phyloP scores from a whole-genome alignment of 139 green algal genomes.

The Bryopsis sp. region DNA sequence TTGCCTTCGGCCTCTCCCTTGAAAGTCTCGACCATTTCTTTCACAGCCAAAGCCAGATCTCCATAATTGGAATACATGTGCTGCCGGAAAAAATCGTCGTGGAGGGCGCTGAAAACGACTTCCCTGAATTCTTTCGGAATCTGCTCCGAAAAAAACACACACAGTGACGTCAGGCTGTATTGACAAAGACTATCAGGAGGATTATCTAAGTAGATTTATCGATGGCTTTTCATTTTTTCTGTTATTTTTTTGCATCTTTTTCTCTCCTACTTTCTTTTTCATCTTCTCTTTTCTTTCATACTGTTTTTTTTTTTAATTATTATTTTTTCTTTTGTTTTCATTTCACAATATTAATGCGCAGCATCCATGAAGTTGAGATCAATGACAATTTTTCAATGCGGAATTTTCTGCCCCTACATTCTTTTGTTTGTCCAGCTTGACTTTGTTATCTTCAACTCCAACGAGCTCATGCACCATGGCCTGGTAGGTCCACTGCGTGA shows the following conservation, averaged over 20 bases:
- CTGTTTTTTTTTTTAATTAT: no score
- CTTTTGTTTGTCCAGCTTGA: constrained; percentile 23
- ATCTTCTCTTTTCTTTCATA: no score
- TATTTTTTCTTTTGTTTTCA: no score
- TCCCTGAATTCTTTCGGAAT: constrained; percentile 32
- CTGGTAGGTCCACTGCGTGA: constrained; percentile 62
- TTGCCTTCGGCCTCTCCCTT: constrained; percentile 19
- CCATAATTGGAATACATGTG: constrained; percentile 75
- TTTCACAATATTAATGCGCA: no score
- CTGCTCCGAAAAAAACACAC: neutral
- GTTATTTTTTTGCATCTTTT: no score
- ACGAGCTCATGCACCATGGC: constrained; percentile 92
- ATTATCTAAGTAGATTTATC: no score
- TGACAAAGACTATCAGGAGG: no score
- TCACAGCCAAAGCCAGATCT: constrained; percentile 66
- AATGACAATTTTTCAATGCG: neutral
- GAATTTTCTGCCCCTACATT: neutral
- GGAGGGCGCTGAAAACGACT: constrained; percentile 48
- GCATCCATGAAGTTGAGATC: no score
- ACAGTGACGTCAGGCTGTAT: no score
- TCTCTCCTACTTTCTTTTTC: no score
- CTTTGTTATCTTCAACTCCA: constrained; percentile 55
- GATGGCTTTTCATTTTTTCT: no score
- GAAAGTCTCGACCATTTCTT: constrained; percentile 63
- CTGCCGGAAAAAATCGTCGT: constrained; percentile 69